These are phyloP conservation scores for Trypanosoma mega DNA, from an alignment of 208 protist genomes.

Conservation along the genomic window DNA sequence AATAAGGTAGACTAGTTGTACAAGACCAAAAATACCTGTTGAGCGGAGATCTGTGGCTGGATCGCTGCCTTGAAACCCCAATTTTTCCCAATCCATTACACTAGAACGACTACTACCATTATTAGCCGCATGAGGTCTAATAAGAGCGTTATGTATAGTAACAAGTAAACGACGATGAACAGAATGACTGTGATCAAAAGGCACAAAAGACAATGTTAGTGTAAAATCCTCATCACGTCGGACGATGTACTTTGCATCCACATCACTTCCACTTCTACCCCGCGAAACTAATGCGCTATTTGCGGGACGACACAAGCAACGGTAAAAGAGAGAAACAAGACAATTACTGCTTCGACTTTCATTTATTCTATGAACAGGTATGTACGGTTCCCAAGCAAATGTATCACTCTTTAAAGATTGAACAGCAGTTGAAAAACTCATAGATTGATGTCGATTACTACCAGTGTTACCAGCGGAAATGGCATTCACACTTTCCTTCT, in stretches of 20 bases:
- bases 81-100: conserved; percentile 49
- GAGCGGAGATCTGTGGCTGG: conserved; percentile 79
- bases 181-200: conserved; percentile 30
- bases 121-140: not conserved
- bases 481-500: not conserved
- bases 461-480: not conserved
- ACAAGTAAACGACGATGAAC: conserved; percentile 55
- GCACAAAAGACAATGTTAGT: conserved; percentile 19
- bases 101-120: conserved; percentile 11
- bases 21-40: conserved; percentile 67
- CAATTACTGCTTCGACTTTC: conserved; percentile 1
- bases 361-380: not conserved
- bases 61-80: conserved; percentile 81
- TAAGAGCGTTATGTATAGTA: conserved; percentile 52
- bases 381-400: conserved; percentile 25
- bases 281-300: not conserved
- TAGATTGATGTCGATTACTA: not conserved
- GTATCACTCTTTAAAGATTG: conserved; percentile 18
- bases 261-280: not conserved
- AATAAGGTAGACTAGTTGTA: conserved; percentile 68
- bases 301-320: not conserved
- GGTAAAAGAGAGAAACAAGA: not conserved
- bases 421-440: conserved; percentile 22
- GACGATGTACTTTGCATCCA: conserved; percentile 4
- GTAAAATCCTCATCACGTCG: conserved; percentile 26